Conservation (phyloP, 1,284 basidiomycete species). For the Puccinia sorghi region DNA sequence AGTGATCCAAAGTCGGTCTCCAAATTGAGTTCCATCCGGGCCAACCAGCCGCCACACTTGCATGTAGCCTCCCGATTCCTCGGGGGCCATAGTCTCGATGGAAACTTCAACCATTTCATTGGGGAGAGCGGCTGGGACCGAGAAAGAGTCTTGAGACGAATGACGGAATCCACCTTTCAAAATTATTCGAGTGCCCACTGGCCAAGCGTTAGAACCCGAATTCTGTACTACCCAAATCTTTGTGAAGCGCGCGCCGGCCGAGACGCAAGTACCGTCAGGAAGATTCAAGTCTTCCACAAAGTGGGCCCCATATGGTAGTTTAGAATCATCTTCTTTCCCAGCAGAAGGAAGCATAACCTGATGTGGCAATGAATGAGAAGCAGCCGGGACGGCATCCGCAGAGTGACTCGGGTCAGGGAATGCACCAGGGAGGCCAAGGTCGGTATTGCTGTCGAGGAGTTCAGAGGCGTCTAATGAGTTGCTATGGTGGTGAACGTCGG, state of each 20-base stretch:
- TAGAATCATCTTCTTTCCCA: neutral
- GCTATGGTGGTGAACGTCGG: neutral
- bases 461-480: neutral
- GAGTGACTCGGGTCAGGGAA: constrained; percentile 2
- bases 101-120: constrained; percentile 68
- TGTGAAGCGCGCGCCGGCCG: constrained; percentile 77
- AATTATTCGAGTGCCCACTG: constrained; percentile 66
- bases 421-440: constrained; percentile 18
- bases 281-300: constrained; percentile 72
- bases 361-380: neutral
- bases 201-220: constrained; percentile 68
- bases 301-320: constrained; percentile 59
- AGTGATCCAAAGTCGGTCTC: constrained; percentile 69
- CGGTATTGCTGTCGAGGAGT: neutral
- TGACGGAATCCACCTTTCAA: constrained; percentile 69
- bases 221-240: constrained; percentile 77
- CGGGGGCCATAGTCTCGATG: constrained; percentile 77
- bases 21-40: constrained; percentile 66
- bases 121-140: constrained; percentile 64
- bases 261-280: constrained; percentile 72
- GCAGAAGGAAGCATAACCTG: neutral
- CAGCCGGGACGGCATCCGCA: neutral
- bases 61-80: constrained; percentile 69
- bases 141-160: constrained; percentile 58
- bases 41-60: constrained; percentile 73